Percentiles rank a stretch among this genome's conserved stretches.
These are phyloP conservation scores for Rhodotorula sp. DNA, from an alignment of 1,284 basidiomycete species.

Conservation along the genomic window DNA sequence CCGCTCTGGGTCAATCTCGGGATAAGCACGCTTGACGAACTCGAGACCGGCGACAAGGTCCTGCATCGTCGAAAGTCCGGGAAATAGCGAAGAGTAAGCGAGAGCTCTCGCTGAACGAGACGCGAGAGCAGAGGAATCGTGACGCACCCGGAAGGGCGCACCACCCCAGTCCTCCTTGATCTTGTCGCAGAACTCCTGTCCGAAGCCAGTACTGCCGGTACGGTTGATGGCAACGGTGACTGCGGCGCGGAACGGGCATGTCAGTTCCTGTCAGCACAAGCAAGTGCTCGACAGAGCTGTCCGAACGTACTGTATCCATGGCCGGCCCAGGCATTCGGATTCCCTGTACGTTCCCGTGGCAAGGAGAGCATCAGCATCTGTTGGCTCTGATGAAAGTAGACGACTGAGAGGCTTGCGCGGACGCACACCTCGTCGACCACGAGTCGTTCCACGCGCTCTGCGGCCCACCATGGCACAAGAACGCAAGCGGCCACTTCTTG, in stretches of 20 bases:
- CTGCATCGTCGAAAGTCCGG: constrained; percentile 2
- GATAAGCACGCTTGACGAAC: constrained; percentile 38
- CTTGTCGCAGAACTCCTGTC: constrained; percentile 70
- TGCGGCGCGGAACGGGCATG: constrained; percentile 59
- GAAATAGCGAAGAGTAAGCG: too few species aligned
- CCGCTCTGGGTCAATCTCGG: constrained; percentile 73
- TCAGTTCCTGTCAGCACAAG: constrained; percentile 56
- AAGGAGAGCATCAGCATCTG: not conserved
- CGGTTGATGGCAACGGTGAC: constrained; percentile 75
- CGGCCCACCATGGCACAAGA: constrained; percentile 73
- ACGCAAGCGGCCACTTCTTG: constrained; percentile 71
- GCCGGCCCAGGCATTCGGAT: constrained; percentile 5
- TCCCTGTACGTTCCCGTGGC: not conserved
- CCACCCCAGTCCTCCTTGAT: constrained; percentile 67
- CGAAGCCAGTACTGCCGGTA: constrained; percentile 41
- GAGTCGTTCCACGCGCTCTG: constrained; percentile 75
- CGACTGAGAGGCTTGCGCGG: too few species aligned
- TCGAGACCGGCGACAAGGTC: constrained; percentile 46
- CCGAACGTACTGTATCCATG: constrained; percentile 2
- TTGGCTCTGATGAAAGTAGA: too few species aligned
- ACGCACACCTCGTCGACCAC: constrained; percentile 73
- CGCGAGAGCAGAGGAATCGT: too few species aligned
- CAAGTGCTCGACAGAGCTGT: not conserved
- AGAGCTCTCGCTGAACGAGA: too few species aligned
- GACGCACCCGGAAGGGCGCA: constrained; percentile 58